phyloP scores from a whole-genome alignment of 1,139 yeast genomes.

The Pichia sp. region DNA sequence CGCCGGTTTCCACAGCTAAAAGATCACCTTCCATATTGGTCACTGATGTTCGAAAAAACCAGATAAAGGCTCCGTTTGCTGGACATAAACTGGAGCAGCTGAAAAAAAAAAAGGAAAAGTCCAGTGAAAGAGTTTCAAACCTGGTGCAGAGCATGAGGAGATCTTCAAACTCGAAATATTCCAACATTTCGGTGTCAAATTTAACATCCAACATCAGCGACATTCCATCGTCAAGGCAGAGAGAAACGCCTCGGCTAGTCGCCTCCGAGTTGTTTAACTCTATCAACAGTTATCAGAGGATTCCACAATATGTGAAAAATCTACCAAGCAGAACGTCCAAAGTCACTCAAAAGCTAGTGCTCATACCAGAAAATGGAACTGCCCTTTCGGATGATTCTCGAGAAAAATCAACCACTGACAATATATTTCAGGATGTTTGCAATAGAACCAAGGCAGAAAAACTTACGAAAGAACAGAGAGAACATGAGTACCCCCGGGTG shows the following conservation, averaged over 20 bases:
- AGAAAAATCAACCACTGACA: conserved; percentile 32
- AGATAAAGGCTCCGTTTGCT: conserved; percentile 76
- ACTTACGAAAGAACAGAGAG: conserved; percentile 63
- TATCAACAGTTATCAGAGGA: conserved; percentile 23
- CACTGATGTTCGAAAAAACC: conserved; percentile 73
- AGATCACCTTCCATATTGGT: conserved; percentile 91
- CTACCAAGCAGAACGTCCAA: conserved; percentile 85
- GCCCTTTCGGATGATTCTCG: conserved; percentile 18
- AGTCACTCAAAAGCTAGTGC: conserved; percentile 76
- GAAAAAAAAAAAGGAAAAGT: conserved; percentile 17
- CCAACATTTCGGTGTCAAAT: conserved; percentile 69
- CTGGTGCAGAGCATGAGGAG: conserved; percentile 21
- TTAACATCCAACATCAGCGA: conserved; percentile 73
- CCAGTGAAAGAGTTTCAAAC: conserved; percentile 16
- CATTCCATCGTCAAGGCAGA: conserved; percentile 73
- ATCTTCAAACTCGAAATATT: conserved; percentile 41
- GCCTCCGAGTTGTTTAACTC: conserved; percentile 20
- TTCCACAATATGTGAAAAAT: conserved; percentile 58
- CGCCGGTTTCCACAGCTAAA: conserved; percentile 55
- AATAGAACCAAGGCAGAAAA: conserved; percentile 64
- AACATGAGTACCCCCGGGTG: conserved; percentile 70
- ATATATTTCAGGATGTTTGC: conserved; percentile 30
- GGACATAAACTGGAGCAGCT: conserved; percentile 42
- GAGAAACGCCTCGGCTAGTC: conserved; percentile 38
- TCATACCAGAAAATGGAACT: conserved; percentile 51